Conservation (phyloP, 2,329 filamentous ascomycete species). For the Aspergillus sp. region DNA sequence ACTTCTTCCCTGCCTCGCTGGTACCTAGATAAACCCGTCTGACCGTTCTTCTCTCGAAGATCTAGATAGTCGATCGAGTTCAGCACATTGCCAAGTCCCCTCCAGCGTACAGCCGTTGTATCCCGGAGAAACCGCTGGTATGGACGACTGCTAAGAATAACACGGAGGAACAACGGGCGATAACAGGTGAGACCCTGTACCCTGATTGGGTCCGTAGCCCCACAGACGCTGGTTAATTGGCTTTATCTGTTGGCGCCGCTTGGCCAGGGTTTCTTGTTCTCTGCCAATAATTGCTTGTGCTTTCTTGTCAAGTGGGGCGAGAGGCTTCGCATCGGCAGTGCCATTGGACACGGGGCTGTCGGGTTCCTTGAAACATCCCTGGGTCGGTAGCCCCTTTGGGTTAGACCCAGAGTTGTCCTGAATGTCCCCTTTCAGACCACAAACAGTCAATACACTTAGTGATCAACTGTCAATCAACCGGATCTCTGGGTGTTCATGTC, state of each 20-base stretch:
- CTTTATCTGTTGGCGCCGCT: not conserved
- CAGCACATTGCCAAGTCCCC: not conserved
- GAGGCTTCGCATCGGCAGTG: not conserved
- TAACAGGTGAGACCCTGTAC: not conserved
- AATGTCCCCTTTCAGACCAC: too few species aligned
- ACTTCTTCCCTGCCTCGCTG: not conserved
- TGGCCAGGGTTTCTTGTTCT: conserved; percentile 7
- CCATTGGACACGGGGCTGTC: not conserved
- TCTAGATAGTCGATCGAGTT: not conserved
- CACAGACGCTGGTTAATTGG: not conserved
- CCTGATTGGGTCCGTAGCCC: not conserved
- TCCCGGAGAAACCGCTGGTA: not conserved
- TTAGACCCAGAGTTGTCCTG: too few species aligned
- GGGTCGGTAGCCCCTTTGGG: too few species aligned
- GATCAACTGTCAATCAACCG: not conserved
- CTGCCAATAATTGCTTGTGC: conserved; percentile 18
- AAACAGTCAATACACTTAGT: too few species aligned
- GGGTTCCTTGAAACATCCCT: not conserved
- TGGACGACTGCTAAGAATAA: not conserved
- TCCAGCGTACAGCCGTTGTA: not conserved
- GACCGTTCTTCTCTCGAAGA: not conserved
- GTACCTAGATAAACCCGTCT: not conserved
- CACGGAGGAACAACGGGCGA: too few species aligned
- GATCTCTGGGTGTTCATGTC: not conserved
- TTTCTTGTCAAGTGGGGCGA: conserved; percentile 7